Conservation (phyloP, 257 asterid genomes). For the Solanum microdontum region DNA sequence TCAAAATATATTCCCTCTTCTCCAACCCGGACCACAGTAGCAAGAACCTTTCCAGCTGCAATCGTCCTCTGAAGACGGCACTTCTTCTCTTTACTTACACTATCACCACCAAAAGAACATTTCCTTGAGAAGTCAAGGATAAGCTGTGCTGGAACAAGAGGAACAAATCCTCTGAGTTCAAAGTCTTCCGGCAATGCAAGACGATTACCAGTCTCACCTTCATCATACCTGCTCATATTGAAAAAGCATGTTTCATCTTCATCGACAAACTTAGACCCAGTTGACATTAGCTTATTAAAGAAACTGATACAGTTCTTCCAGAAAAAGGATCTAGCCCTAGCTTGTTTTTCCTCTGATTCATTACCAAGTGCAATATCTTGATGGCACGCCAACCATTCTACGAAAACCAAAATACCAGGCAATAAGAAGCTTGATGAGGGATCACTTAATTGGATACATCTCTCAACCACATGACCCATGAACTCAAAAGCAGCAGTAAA, state of each 20-base stretch:
- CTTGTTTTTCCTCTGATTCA: constrained; percentile 72
- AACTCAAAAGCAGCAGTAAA: constrained; percentile 72
- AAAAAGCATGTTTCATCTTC: constrained; percentile 80
- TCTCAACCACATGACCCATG: constrained; percentile 63
- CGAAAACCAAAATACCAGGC: constrained; percentile 84
- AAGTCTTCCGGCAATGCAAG: constrained; percentile 82
- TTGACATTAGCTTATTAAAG: constrained; percentile 58
- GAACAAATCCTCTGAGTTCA: constrained; percentile 84
- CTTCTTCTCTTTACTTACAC: constrained; percentile 42
- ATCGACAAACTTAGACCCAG: constrained; percentile 39
- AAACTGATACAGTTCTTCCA: constrained; percentile 62
- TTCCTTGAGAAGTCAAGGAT: constrained; percentile 88
- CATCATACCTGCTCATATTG: constrained; percentile 83
- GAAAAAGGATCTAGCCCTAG: constrained; percentile 54
- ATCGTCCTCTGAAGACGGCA: constrained; percentile 68
- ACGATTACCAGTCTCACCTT: constrained; percentile 63
- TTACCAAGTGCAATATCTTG: constrained; percentile 65
- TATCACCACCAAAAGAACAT: constrained; percentile 50
- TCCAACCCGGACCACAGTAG: constrained; percentile 49
- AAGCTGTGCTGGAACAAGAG: constrained; percentile 78
- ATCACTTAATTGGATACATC: constrained; percentile 72
- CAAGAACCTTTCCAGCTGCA: constrained; percentile 92
- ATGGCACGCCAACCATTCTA: constrained; percentile 89
- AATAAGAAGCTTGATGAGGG: constrained; percentile 67
- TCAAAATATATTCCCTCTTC: constrained; percentile 61